A percentile compares a stretch with the other conserved stretches of the same genome.
Evolutionary conservation across 2,329 filamentous ascomycete genomes (phyloP).

Genomic region (Hymenoscyphus repandus): DNA sequence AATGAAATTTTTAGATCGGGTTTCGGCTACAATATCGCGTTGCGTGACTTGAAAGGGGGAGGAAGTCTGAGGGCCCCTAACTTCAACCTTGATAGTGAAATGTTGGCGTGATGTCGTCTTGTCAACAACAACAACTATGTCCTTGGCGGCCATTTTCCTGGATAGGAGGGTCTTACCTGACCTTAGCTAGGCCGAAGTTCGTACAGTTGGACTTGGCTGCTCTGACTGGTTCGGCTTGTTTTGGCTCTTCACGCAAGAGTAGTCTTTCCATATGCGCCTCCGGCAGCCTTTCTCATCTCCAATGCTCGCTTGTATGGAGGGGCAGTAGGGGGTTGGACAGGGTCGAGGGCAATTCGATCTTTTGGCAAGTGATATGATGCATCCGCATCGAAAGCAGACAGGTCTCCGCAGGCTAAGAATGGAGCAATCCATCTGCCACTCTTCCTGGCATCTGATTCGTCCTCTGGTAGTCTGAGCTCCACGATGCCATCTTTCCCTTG

Average conservation of each 20-base stretch:
- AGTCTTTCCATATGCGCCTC: conserved; percentile 51
- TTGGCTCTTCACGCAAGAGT: conserved; percentile 7
- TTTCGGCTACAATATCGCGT: no score
- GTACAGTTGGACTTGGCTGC: no score
- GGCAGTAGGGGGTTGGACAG: conserved; percentile 90
- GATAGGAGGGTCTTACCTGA: no score
- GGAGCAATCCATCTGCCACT: conserved; percentile 76
- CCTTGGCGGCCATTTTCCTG: no score
- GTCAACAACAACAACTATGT: no score
- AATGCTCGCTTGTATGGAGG: conserved; percentile 90
- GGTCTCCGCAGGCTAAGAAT: conserved; percentile 94
- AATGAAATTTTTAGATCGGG: no score
- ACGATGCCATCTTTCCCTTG: conserved; percentile 21
- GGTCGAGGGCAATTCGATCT: conserved; percentile 80
- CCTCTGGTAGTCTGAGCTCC: conserved; percentile 26
- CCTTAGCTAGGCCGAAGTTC: no score
- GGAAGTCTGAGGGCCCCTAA: no score
- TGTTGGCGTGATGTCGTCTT: no score
- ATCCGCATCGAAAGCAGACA: conserved; percentile 92
- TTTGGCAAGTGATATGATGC: conserved; percentile 87
- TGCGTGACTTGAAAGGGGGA: no score
- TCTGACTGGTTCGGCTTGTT: no score
- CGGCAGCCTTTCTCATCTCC: conserved; percentile 71
- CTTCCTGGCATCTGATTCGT: conserved; percentile 37
- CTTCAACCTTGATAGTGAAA: no score